phyloP scores from a whole-genome alignment of 345 rosid species.

The Gossypium australe region DNA sequence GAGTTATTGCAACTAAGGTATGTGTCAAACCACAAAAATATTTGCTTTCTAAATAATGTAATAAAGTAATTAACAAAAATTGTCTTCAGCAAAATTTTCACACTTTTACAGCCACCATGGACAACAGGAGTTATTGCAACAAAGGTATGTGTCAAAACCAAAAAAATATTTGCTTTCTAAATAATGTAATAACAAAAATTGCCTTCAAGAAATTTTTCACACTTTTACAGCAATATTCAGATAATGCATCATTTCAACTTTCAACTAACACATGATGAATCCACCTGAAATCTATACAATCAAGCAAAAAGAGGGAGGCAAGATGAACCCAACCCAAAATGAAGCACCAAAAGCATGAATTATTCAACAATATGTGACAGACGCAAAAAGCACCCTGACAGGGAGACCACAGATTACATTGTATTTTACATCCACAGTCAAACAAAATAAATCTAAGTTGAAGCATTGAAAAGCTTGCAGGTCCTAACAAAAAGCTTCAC shows the following conservation, averaged over 20 bases:
- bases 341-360: neutral
- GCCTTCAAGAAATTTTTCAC: neutral
- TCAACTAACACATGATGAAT: neutral
- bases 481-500: slow-evolving; percentile 30
- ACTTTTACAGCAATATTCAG: neutral
- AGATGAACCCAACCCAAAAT: neutral
- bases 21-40: slow-evolving; percentile 1
- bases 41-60: neutral
- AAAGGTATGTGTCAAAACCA: neutral
- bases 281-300: neutral
- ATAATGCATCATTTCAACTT: neutral
- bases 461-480: slow-evolving; percentile 10
- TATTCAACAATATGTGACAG: neutral
- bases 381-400: neutral
- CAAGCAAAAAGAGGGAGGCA: neutral
- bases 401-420: neutral
- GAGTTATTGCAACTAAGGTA: slow-evolving; percentile 1
- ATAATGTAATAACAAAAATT: neutral
- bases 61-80: neutral
- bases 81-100: neutral
- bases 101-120: neutral
- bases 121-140: neutral
- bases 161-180: neutral
- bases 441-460: neutral
- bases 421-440: neutral